A percentile compares a stretch with the other conserved stretches of the same genome.
These are phyloP conservation scores for Penicillium psychrosexuale DNA, from an alignment of 2,329 filamentous ascomycete species.

Conservation along the genomic window DNA sequence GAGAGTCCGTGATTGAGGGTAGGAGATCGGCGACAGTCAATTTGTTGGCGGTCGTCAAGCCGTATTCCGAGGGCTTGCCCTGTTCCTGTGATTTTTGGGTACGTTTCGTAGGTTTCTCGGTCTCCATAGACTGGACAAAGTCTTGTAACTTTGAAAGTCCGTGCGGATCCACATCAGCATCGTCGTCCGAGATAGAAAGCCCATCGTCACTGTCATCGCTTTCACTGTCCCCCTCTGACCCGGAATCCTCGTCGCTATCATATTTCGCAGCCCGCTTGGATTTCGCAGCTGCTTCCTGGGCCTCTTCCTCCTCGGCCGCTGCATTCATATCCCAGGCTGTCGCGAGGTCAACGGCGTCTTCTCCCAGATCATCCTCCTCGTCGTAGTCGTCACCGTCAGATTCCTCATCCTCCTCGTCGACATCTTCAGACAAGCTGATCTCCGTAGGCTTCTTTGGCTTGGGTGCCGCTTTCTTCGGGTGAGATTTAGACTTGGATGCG, in stretches of 20 bases:
- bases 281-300: conserved; percentile 30
- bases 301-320: conserved; percentile 43
- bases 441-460: conserved; percentile 32
- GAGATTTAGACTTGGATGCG: conserved; percentile 42
- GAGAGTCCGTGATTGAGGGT: conserved; percentile 67
- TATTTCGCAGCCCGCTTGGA: conserved; percentile 31
- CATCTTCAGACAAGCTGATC: conserved; percentile 51
- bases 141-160: conserved; percentile 64
- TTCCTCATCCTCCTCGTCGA: conserved; percentile 45
- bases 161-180: conserved; percentile 49
- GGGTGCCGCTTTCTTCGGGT: conserved; percentile 23
- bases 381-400: conserved; percentile 24
- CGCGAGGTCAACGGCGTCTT: conserved; percentile 61
- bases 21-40: conserved; percentile 74
- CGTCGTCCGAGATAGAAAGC: conserved; percentile 42
- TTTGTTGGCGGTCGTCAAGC: conserved; percentile 60
- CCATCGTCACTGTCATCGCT: conserved; percentile 44
- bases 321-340: conserved; percentile 58
- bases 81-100: conserved; percentile 54
- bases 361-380: conserved; percentile 58
- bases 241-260: conserved; percentile 37
- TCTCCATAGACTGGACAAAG: conserved; percentile 64
- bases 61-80: conserved; percentile 59
- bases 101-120: conserved; percentile 36
- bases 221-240: conserved; percentile 46